Evolutionary conservation across 352 stramenopile genomes (phyloP), one percentile per base, ranked within the genome.

Genomic region (Phytophthora multivora): DNA sequence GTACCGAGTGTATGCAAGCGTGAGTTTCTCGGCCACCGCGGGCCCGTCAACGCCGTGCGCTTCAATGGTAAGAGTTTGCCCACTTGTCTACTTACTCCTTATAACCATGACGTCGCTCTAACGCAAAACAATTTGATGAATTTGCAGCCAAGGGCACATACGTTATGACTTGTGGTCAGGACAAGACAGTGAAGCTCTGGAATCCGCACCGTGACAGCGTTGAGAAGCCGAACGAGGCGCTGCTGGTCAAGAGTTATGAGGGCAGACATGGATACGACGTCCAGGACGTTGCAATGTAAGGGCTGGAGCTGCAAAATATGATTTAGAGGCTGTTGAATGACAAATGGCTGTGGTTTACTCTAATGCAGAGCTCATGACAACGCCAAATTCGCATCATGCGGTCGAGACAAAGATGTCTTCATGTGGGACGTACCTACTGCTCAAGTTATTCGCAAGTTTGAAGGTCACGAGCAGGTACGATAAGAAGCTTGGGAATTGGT

Each of bases 341-440:
- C 26, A 47, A 45, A 1, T 41, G 12, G 48, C 19, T 51, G 33
- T 42, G 31, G 16, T 45, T 11, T 10, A 8, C 50, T 38, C 23
- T 59, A 26, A n/a, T 69, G 26, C 40, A 94, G 85, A 38, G 75
- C 86, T 25, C 62, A 89, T 12, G 89, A 97, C 69, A 97, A 97
- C 54, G 67, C 83, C 42, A 86, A 86, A 61, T 96, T 97, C 48
- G 89, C 81, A 10, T 96, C 88, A 3, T 96, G 88, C 47, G 89
- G 89, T 12, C 77, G 89, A 12, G 89, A 97, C 62, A 92, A 89
- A 52, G 83, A 75, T 7, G 81, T 95, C 15, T 96, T 96, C 35
- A 70, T 96, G 58, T 97, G 89, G 89, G 88, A 97, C 43, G 89
- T 97, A 5, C 80, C 86, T 11, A 95, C 89, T 39, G 89, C 73